Evolutionary conservation across 495 filamentous ascomycete species (phyloP), one percentile per base, ranked within the genome.

Genomic region (Cercophora samala): DNA sequence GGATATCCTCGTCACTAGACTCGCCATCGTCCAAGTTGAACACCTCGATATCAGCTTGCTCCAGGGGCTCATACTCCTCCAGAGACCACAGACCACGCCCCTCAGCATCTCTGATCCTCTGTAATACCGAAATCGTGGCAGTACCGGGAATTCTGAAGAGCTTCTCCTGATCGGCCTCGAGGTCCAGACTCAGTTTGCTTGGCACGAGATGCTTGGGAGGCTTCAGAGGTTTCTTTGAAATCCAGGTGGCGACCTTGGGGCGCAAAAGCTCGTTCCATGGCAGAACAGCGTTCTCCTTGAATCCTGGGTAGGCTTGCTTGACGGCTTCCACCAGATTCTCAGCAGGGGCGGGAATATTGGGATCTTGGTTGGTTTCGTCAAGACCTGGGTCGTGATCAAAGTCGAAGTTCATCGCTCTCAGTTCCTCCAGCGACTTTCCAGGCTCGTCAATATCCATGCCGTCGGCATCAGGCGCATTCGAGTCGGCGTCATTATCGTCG

Each of bases 101-200:
- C 61, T 90, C 86, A 1, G 83, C 80, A 32, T 90, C 87, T 37
- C 79, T 75, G 17, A 80, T 75, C 52, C 81, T 80, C 73, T 91
- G 88, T 63, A 78, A 74, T 19, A 76, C 76, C 1, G 76, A 67
- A 0, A 68, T 51, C 19, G 68, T 77, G 0, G 81, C 77, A 22
- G 85, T 81, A 1, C 85, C 86, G 4, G 84, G 82, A 1, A 93
- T 85, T 52, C 84, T 87, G 75, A 99, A 99, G 11, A 83, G 78
- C 66, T 90, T 89, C 68, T 93, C 89, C 70, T 95, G 89, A 71
- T 98, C 95, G 58, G 83, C 82, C 4, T 88, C 87, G 13, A 97
- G 77, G 65, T 98, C 95, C 5, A 98, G 78, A 65, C 87, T 91
- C 59, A 96, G 82, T 76, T 98, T 99, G 15, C 90, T 93, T 0